phyloP scores from a whole-genome alignment of 768 basidiomycete species.

The Boletus edulis region DNA sequence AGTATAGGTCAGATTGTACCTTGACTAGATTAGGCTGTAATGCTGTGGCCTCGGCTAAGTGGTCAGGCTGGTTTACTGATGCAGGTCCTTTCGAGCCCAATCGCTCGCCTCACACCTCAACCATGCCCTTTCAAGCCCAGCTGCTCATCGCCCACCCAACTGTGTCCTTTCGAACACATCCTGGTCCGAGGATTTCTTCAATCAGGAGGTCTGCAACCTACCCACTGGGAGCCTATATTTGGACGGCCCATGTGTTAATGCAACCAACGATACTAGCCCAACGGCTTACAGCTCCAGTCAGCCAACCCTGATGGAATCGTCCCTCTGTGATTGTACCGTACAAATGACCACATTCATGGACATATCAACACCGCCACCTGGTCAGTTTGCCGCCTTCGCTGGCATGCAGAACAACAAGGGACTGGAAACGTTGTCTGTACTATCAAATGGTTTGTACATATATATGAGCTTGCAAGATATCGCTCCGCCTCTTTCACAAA shows the following conservation, averaged over 20 bases:
- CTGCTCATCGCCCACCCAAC: too few relatives aligned
- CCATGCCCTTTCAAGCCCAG: too few relatives aligned
- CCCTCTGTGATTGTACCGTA: slow-evolving; percentile 52
- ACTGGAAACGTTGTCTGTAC: slow-evolving; percentile 15
- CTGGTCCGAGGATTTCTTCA: slow-evolving; percentile 15
- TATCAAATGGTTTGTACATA: slow-evolving; percentile 18
- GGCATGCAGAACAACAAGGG: slow-evolving; percentile 37
- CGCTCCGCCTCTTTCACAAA: slow-evolving; percentile 4
- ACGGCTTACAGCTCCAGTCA: slow-evolving; percentile 35
- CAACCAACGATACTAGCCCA: slow-evolving; percentile 24
- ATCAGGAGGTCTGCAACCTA: slow-evolving; percentile 44
- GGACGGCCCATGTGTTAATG: slow-evolving; percentile 9
- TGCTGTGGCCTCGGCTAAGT: too few relatives aligned
- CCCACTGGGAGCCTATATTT: slow-evolving; percentile 34
- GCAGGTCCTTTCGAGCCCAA: too few relatives aligned
- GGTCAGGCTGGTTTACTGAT: too few relatives aligned
- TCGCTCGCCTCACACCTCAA: too few relatives aligned
- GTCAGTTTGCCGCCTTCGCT: slow-evolving; percentile 35
- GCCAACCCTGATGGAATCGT: slow-evolving; percentile 58
- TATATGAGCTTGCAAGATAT: slow-evolving; percentile 18
- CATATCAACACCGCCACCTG: slow-evolving; percentile 33
- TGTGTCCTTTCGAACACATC: too few relatives aligned
- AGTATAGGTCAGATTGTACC: too few relatives aligned
- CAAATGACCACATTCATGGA: slow-evolving; percentile 57
- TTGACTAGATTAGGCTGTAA: too few relatives aligned